Conservation (phyloP, 192 early-diverging fungal genomes). For the Rhizoclosmatium sp. region DNA sequence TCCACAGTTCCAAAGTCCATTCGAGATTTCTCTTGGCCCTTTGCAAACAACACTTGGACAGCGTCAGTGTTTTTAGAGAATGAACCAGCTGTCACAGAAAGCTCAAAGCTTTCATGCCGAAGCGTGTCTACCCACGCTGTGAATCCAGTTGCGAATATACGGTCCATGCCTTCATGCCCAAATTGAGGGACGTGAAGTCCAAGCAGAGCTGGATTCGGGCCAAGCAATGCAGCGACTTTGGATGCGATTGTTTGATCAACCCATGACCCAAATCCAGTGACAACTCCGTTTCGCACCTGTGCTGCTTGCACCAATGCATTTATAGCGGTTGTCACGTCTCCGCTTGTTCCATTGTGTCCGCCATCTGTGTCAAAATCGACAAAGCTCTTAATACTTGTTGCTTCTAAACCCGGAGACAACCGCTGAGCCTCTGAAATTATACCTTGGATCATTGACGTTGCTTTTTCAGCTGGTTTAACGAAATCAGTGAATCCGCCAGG, state of each 20-base stretch:
- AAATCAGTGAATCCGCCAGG: conserved; percentile 10
- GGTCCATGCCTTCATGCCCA: conserved; percentile 31
- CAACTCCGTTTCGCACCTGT: conserved; percentile 13
- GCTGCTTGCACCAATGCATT: neutral
- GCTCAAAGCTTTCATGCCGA: neutral
- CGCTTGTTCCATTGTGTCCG: conserved; percentile 22
- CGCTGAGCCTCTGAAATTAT: neutral
- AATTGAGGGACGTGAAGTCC: conserved; percentile 20
- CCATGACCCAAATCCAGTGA: conserved; percentile 26
- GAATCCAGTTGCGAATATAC: conserved; percentile 12
- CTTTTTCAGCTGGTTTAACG: neutral
- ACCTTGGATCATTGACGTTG: neutral
- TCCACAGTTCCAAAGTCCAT: conserved; percentile 3
- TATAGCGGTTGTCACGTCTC: neutral
- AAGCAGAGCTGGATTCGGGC: conserved; percentile 17
- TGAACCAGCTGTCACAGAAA: conserved; percentile 10
- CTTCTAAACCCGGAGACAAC: neutral
- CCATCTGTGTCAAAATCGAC: conserved; percentile 38
- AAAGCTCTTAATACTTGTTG: neutral
- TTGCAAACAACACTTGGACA: neutral
- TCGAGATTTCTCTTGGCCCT: neutral
- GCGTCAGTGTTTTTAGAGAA: neutral
- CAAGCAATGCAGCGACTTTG: conserved; percentile 7
- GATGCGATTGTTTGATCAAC: conserved; percentile 23
- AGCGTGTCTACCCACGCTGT: conserved; percentile 20